phyloP scores from a whole-genome alignment of 768 basidiomycete genomes.

The Rhodotorula taiwanensis region DNA sequence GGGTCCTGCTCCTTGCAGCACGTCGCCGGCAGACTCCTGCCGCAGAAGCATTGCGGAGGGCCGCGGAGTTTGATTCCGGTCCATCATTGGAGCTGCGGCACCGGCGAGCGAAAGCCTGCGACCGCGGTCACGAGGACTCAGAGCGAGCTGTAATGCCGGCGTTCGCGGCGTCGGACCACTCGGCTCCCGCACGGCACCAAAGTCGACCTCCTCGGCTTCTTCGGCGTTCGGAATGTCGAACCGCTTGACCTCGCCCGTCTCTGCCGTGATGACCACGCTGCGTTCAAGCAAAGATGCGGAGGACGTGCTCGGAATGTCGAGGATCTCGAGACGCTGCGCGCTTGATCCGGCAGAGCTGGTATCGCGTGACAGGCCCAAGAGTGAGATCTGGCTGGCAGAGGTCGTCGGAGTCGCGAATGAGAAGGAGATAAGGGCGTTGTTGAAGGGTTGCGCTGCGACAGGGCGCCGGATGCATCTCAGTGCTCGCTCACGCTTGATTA shows the following conservation, averaged over 20 bases:
- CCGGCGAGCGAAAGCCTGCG: constrained; percentile 5
- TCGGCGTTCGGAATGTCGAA: neutral
- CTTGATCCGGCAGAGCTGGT: constrained; percentile 17
- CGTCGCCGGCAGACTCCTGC: constrained; percentile 3
- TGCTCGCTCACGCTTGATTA: too few species aligned
- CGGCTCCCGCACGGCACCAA: too few species aligned
- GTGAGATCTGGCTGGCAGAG: constrained; percentile 3
- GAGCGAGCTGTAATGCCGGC: too few species aligned
- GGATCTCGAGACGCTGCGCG: constrained; percentile 25
- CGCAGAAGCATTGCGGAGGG: constrained; percentile 9
- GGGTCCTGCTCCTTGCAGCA: neutral
- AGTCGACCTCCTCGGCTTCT: neutral
- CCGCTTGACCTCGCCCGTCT: neutral
- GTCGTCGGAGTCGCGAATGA: constrained; percentile 11
- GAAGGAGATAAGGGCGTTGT: constrained; percentile 26
- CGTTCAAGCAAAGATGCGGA: constrained; percentile 20
- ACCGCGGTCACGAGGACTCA: constrained; percentile 2
- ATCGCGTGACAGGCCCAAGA: constrained; percentile 34
- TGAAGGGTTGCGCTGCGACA: constrained; percentile 14
- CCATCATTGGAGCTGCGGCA: neutral
- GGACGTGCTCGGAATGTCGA: neutral
- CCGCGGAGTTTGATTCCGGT: constrained; percentile 23
- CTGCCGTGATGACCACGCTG: constrained; percentile 10
- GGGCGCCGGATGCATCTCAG: neutral
- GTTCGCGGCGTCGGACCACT: too few species aligned